Evolutionary conservation across 495 filamentous ascomycete genomes (phyloP).

Genomic region (Lophium mytilinum): DNA sequence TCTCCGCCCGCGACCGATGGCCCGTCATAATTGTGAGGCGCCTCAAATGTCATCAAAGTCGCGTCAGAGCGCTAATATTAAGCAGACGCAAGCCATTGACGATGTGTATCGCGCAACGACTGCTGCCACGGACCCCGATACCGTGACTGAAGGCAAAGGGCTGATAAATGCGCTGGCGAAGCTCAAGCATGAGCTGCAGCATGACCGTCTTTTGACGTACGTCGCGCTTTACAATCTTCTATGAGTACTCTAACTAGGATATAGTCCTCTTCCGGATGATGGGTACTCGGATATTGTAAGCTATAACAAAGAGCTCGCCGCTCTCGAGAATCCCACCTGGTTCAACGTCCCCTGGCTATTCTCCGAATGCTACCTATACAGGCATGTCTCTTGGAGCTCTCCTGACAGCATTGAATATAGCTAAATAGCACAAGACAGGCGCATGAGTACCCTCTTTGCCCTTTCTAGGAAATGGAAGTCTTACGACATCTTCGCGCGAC

Average conservation of each 20-base stretch:
- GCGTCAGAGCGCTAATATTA: constrained; percentile 8
- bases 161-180: constrained; percentile 73
- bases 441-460: constrained; percentile 67
- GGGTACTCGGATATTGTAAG: constrained; percentile 64
- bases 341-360: constrained; percentile 80
- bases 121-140: constrained; percentile 50
- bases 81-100: constrained; percentile 86
- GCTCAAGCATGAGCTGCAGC: constrained; percentile 93
- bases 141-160: constrained; percentile 70
- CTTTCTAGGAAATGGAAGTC: constrained; percentile 77
- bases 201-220: constrained; percentile 75
- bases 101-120: constrained; percentile 75
- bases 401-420: neutral
- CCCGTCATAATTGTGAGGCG: constrained; percentile 75
- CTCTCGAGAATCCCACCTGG: constrained; percentile 70
- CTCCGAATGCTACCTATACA: constrained; percentile 90
- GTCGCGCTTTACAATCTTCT: constrained; percentile 23
- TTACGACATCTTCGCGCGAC: constrained; percentile 85
- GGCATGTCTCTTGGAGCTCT: constrained; percentile 35
- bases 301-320: constrained; percentile 80
- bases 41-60: neutral
- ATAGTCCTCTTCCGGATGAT: constrained; percentile 74
- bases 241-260: neutral
- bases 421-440: constrained; percentile 43
- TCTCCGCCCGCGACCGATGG: constrained; percentile 80